Percentiles rank a stretch among this genome's conserved stretches.
Evolutionary conservation across 2,329 filamentous ascomycete genomes (phyloP).

Genomic region (Fusarium hostae): DNA sequence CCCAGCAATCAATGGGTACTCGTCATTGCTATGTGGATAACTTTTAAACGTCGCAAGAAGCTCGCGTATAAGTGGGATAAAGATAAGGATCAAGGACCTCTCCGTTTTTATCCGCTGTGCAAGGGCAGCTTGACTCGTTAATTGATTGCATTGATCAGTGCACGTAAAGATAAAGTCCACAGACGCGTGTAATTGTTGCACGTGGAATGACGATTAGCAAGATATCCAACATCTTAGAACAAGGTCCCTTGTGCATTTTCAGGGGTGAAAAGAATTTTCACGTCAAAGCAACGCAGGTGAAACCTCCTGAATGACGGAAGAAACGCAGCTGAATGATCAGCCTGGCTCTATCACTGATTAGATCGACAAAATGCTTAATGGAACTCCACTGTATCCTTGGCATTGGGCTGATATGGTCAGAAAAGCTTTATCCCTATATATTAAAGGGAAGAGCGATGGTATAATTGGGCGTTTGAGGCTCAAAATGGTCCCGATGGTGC

Average conservation of each 20-base stretch:
- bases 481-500: slow-evolving; percentile 11
- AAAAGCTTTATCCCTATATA: slow-evolving; percentile 5
- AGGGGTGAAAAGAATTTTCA: not conserved
- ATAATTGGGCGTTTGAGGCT: slow-evolving; percentile 18
- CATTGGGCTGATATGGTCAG: not conserved
- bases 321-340: not conserved
- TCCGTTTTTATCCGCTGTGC: not conserved
- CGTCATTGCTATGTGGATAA: not conserved
- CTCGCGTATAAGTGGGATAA: not conserved
- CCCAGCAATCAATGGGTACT: fast-evolving
- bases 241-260: not conserved
- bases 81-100: fast-evolving
- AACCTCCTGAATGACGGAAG: not conserved
- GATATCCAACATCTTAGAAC: not conserved
- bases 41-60: not conserved
- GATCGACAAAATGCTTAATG: not conserved
- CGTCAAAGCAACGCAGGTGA: not conserved
- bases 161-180: not conserved
- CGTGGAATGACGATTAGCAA: not conserved
- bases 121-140: not conserved
- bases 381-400: not conserved
- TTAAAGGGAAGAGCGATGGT: not conserved
- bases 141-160: not conserved
- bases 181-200: not conserved
- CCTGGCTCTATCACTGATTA: not conserved